A percentile compares a stretch with the other conserved stretches of the same genome.
phyloP scores from a whole-genome alignment of 768 basidiomycete genomes.

The Mycena olivaceomarginata region DNA sequence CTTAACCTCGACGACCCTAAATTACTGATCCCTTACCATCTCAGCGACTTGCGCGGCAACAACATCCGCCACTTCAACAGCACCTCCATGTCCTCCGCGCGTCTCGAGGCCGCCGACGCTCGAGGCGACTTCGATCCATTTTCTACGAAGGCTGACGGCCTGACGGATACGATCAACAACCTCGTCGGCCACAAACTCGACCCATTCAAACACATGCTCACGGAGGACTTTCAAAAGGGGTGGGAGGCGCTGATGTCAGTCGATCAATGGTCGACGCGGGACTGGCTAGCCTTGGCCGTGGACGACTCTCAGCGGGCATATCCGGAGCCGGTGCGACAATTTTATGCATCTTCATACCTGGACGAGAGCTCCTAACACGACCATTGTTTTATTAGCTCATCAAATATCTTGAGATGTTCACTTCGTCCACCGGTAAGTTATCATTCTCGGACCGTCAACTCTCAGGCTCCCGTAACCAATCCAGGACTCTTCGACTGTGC shows the following conservation, averaged over 20 bases:
- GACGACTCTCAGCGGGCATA: constrained; percentile 5
- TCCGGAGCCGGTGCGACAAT: constrained; percentile 36
- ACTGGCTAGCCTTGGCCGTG: constrained; percentile 20
- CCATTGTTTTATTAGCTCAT: constrained; percentile 17
- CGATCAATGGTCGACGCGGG: constrained; percentile 20
- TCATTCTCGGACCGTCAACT: constrained; percentile 10
- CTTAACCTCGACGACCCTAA: constrained; percentile 45
- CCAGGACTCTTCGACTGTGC: constrained; percentile 13
- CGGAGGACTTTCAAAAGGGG: constrained; percentile 7
- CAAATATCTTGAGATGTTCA: constrained; percentile 24
- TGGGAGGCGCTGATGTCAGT: constrained; percentile 21
- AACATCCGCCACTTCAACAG: constrained; percentile 46
- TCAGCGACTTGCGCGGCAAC: constrained; percentile 38
- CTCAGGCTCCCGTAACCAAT: constrained; percentile 11
- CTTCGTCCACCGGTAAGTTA: constrained; percentile 21
- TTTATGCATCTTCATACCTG: constrained; percentile 18
- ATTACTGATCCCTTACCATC: constrained; percentile 38
- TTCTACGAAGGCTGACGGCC: constrained; percentile 18
- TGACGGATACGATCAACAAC: constrained; percentile 24
- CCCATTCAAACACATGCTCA: constrained; percentile 15
- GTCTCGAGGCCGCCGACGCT: constrained; percentile 15
- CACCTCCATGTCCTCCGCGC: background rate
- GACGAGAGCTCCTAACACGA: constrained; percentile 8
- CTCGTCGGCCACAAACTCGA: constrained; percentile 27
- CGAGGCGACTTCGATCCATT: constrained; percentile 31